A percentile compares a stretch with the other conserved stretches of the same genome.
Conservation (phyloP, 139 green algal species). For the Parachlorella kessleri region DNA sequence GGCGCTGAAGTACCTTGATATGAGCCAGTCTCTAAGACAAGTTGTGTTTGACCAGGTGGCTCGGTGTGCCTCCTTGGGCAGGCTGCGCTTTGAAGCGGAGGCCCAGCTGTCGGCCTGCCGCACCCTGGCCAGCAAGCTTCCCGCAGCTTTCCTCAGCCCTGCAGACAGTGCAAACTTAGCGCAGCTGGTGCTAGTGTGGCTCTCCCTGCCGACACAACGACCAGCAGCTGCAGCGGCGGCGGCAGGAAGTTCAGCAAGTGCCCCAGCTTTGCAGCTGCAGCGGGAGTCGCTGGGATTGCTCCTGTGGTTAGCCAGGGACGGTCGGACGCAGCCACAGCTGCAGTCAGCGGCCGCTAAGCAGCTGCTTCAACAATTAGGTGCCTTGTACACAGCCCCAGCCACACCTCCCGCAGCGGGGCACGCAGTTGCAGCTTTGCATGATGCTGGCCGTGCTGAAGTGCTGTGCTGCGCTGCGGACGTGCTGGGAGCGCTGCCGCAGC, state of each 20-base stretch:
- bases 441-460: not conserved
- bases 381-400: not conserved
- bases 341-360: not conserved
- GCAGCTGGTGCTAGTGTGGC: not conserved
- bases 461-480: not conserved
- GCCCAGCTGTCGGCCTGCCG: too few relatives aligned
- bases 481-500: not conserved
- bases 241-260: not conserved
- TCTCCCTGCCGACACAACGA: too few relatives aligned
- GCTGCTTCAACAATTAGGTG: conserved; percentile 15
- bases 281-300: not conserved
- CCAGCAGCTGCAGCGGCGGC: not conserved
- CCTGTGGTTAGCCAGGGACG: not conserved
- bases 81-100: too few relatives aligned
- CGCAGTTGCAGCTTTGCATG: not conserved
- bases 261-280: conserved; percentile 6
- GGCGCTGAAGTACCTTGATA: too few relatives aligned
- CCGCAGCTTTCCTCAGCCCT: too few relatives aligned
- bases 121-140: too few relatives aligned
- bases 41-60: too few relatives aligned
- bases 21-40: too few relatives aligned
- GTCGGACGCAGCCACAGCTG: not conserved
- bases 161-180: not conserved
- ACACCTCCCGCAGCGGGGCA: not conserved
- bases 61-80: too few relatives aligned